Base-by-base conservation (phyloP, 2,329 filamentous ascomycete species). In the Mycosphaerella arachidis region DNA sequence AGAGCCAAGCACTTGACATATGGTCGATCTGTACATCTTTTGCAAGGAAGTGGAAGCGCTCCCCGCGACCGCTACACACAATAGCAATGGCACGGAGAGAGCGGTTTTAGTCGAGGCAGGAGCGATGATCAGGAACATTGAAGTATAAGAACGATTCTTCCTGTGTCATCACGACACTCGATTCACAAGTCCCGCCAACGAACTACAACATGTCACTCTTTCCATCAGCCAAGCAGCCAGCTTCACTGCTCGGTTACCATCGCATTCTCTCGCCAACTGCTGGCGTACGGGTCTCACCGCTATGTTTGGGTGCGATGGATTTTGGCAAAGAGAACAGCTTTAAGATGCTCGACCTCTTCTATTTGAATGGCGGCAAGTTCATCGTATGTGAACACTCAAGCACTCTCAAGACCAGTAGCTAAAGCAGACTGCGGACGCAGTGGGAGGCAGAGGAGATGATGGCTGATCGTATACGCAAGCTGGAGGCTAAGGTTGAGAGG, bases 251-350 rank as follows among this genome's bases (percentile, higher is more conserved):
- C 4, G 57, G 57, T 16, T 59, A 77, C 66, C 80, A 83, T 66
- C 77, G 81, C 24, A 72, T 82, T 13, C 75, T 84, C 4, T 75
- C 81, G 0, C 79, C 82, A 1, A 77, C 75, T 0, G 81, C 81
- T 0, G 78, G 76, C 24, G 75, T 84, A 8, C 76, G 78, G 53
- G 82, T 84, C 16, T 81, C 77, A 27, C 81, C 82, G 35, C 70
- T 84, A 68, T 83, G 81, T 56, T 73, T 84, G 1, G 82, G 81
- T 24, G 75, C 76, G 0, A 82, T 82, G 80, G 82, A 79, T 66
- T 81, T 83, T 63, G 81, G 80, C 12, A 69, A 70, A 62, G 68
- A 73, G 58, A 64, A 66, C 3, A 63, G 63, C 6, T 73, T 74
- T 57, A 67, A 68, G 48, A 68, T 75, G 33, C 64, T 75, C 27